Base-by-base conservation (phyloP, 306 rosid species). In the Begonia masoniana region DNA sequence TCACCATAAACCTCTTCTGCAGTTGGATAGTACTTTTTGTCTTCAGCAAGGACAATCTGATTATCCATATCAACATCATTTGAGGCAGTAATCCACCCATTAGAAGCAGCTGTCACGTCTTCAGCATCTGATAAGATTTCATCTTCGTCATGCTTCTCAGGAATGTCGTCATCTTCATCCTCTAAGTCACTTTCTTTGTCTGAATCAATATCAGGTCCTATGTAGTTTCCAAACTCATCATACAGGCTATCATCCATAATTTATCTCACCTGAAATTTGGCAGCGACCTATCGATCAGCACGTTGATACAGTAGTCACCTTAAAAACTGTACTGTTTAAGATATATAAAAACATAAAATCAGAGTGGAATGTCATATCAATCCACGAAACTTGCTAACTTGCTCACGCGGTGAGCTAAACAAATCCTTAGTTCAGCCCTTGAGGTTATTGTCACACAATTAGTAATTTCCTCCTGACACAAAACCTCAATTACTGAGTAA, bases 171-270 rank as follows among this genome's bases (percentile, higher is more conserved):
- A 17, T 82, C 82, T 41, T 78, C 89, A 1, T 73, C 77, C 4
- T 81, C 96, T 12, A 86, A 48, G 41, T 85, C 99, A 64, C 95
- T 82, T 52, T 91, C 99, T 55, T 48, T 73, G 65, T 86, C 99
- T 31, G 94, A 83, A 57, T 91, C 99, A 19, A 91, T 91, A 63
- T 91, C 99, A 3, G 99, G 99, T 2, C 99, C 99, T 50, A 91
- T 91, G 65, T 91, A 91, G 84, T 91, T 91, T 2, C 99, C 99
- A 23, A 91, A 91, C 77, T 91, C 96, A 36, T 91, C 99, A 47
- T 91, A 91, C 47, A 91, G 74, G 76, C 92, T 91, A 43, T 91
- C 96, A 55, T 91, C 96, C 99, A 91, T 91, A 15, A n/a, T 58
- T 61, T 19, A 10, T 43, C 13, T 3, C 21, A 66, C 39, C 81